Evolutionary conservation across 805 yeast species (phyloP).

Genomic region (Starmerella ratchasimensis): DNA sequence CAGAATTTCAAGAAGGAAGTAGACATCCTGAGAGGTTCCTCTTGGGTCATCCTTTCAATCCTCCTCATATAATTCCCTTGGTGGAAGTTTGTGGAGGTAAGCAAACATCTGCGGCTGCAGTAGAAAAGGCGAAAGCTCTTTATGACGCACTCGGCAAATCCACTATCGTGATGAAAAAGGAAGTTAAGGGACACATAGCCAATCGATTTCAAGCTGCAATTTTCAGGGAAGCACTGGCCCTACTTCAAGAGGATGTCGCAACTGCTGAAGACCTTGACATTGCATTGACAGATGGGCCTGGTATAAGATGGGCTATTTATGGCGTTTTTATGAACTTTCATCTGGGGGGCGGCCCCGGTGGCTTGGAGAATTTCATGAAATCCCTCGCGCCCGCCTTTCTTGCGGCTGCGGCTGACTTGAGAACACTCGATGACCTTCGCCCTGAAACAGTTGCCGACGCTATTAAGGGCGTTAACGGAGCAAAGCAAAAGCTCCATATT

Average conservation of each 20-base stretch:
- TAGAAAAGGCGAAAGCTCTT: slow-evolving; percentile 6
- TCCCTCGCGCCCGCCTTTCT: slow-evolving; percentile 12
- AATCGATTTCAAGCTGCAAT: slow-evolving; percentile 15
- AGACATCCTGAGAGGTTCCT: slow-evolving; percentile 14
- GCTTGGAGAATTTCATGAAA: slow-evolving; percentile 7
- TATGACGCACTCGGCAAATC: slow-evolving; percentile 10
- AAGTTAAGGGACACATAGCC: slow-evolving; percentile 15
- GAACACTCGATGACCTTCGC: slow-evolving; percentile 5
- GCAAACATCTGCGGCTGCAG: slow-evolving; percentile 3
- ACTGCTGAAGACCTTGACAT: slow-evolving; percentile 11
- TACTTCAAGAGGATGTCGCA: slow-evolving; percentile 11
- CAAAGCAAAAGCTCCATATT: slow-evolving; percentile 1
- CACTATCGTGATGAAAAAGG: slow-evolving; percentile 11
- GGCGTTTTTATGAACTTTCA: slow-evolving; percentile 13
- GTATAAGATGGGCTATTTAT: slow-evolving; percentile 13
- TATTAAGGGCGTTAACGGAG: slow-evolving; percentile 4
- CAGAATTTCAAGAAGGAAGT: slow-evolving; percentile 11
- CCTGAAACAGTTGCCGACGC: slow-evolving; percentile 8
- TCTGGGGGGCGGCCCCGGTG: slow-evolving; percentile 14
- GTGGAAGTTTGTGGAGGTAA: slow-evolving; percentile 13
- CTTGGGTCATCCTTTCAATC: slow-evolving; percentile 15
- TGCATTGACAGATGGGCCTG: slow-evolving; percentile 14
- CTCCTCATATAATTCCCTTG: slow-evolving; percentile 12
- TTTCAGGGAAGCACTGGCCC: slow-evolving; percentile 8
- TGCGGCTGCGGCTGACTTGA: slow-evolving; percentile 8